phyloP scores from a whole-genome alignment of 2,329 filamentous ascomycete species.

The Aureobasidium uvarum region DNA sequence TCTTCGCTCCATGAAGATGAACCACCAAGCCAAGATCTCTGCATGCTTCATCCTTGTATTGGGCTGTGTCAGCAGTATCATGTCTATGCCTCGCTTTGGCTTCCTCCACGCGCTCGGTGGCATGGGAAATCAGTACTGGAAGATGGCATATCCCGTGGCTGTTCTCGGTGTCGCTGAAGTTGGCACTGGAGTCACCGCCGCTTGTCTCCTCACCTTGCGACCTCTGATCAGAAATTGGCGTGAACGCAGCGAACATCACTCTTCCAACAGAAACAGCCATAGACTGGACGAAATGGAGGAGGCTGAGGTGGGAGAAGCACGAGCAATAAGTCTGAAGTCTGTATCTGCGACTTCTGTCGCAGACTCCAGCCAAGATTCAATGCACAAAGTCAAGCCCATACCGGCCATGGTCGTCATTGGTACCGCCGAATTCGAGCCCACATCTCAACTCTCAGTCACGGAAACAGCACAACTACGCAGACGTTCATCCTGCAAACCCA shows the following conservation, averaged over 20 bases:
- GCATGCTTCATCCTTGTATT: constrained; percentile 11
- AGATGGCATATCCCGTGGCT: constrained; percentile 28
- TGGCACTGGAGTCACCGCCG: constrained; percentile 38
- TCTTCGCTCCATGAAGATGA: constrained; percentile 5
- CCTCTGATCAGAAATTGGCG: constrained; percentile 33
- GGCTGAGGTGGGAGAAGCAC: constrained; percentile 11
- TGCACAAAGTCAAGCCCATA: constrained; percentile 9
- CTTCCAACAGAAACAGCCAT: neutral
- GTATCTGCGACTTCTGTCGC: neutral
- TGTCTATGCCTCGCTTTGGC: constrained; percentile 19
- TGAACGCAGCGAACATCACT: neutral
- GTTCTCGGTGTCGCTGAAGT: constrained; percentile 38
- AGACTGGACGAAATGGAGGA: neutral
- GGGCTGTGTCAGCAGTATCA: constrained; percentile 10
- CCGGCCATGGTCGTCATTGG: neutral
- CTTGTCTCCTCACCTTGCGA: constrained; percentile 37
- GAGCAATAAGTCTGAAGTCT: neutral
- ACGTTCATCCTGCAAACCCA: constrained; percentile 9
- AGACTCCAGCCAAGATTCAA: neutral
- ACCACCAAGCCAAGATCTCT: constrained; percentile 19
- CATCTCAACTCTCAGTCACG: neutral
- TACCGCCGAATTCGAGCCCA: neutral
- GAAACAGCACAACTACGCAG: neutral
- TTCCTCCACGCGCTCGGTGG: constrained; percentile 1
- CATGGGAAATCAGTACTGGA: constrained; percentile 26